phyloP scores from a whole-genome alignment of 371 early-diverging fungal species.

The Mortierella sp. region DNA sequence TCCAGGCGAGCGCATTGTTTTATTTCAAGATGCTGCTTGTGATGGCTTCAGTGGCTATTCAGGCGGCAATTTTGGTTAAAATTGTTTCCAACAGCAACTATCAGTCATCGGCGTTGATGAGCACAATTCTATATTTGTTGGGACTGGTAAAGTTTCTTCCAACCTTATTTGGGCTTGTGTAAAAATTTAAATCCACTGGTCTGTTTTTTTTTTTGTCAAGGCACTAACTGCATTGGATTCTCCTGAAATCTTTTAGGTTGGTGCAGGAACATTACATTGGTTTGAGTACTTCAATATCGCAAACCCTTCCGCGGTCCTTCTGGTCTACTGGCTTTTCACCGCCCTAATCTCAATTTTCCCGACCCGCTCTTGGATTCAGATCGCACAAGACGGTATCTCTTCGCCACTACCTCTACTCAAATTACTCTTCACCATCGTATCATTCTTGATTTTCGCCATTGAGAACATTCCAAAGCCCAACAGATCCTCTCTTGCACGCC shows the following conservation, averaged over 20 bases:
- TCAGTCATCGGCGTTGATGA: conserved; percentile 39
- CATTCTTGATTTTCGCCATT: conserved; percentile 65
- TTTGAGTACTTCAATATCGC: conserved; percentile 76
- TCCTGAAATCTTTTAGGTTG: conserved; percentile 43
- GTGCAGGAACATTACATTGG: conserved; percentile 72
- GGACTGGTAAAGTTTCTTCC: conserved; percentile 13
- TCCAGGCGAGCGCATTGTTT: conserved; percentile 4
- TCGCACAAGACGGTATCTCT: conserved; percentile 51
- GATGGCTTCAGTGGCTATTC: conserved; percentile 24
- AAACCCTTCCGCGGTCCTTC: conserved; percentile 71
- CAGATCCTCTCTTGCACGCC: conserved; percentile 12
- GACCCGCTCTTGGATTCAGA: conserved; percentile 61
- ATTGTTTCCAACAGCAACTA: conserved; percentile 7
- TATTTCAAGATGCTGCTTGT: conserved; percentile 21
- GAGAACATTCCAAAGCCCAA: conserved; percentile 61
- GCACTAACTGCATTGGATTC: neutral
- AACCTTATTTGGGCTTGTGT: too few relatives aligned
- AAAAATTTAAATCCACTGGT: too few relatives aligned
- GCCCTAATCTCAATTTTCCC: conserved; percentile 66
- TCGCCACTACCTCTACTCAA: conserved; percentile 50
- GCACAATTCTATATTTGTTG: conserved; percentile 22
- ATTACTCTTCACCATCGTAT: conserved; percentile 58
- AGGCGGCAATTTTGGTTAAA: conserved; percentile 18
- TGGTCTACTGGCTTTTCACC: conserved; percentile 80
- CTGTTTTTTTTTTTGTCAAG: too few relatives aligned